Conservation (phyloP, 768 basidiomycete genomes). For the Rhizopogon vesiculosus region DNA sequence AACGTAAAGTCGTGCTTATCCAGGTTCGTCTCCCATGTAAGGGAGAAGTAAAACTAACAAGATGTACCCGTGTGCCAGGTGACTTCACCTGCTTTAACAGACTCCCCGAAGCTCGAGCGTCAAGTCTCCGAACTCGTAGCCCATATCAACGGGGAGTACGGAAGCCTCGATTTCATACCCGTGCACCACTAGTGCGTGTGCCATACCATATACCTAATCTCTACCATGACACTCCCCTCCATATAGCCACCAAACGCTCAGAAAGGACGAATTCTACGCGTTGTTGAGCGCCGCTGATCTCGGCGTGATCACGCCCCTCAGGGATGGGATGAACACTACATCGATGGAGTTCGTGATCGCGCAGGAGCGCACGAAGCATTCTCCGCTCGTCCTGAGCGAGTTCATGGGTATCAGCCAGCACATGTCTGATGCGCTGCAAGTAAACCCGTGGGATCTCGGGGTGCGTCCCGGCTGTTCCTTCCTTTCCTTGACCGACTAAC, state of each 20-base stretch:
- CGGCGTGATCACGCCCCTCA: conserved; percentile 89
- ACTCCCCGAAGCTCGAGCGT: conserved; percentile 90
- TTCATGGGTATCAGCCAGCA: conserved; percentile 97
- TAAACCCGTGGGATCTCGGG: conserved; percentile 95
- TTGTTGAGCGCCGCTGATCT: conserved; percentile 90
- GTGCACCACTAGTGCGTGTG: conserved; percentile 91
- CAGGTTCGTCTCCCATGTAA: conserved; percentile 8
- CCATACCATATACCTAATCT: not conserved
- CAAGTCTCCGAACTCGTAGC: conserved; percentile 92
- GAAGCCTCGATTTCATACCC: conserved; percentile 90
- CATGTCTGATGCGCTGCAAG: conserved; percentile 83
- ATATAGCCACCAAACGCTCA: conserved; percentile 88
- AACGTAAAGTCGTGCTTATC: conserved; percentile 81
- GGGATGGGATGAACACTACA: conserved; percentile 99
- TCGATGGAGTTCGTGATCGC: conserved; percentile 98
- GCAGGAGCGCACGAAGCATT: conserved; percentile 78
- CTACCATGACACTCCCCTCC: not conserved
- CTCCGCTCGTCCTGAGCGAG: conserved; percentile 89
- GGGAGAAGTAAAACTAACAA: conserved; percentile 28
- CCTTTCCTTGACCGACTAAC: not conserved
- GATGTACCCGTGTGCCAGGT: conserved; percentile 55
- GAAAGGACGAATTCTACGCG: conserved; percentile 98
- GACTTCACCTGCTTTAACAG: conserved; percentile 87
- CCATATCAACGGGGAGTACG: conserved; percentile 94
- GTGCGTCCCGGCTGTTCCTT: conserved; percentile 35